Evolutionary conservation across 345 rosid species (phyloP).

Genomic region (Moricandia arvensis): DNA sequence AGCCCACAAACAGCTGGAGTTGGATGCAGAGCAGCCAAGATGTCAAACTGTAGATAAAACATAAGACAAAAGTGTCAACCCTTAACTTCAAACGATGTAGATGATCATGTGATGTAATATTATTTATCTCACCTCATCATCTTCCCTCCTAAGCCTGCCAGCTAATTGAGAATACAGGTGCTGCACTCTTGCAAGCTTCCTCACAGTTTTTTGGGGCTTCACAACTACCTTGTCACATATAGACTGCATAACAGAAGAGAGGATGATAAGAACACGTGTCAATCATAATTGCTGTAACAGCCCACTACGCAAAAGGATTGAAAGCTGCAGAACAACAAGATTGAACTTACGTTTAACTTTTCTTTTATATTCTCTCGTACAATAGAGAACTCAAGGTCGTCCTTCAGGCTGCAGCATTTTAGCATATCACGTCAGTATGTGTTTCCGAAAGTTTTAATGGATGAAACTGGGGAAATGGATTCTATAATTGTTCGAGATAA

Average conservation of each 20-base stretch:
- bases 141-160: constrained; percentile 68
- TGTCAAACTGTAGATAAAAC: constrained; percentile 51
- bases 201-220: constrained; percentile 65
- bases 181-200: constrained; percentile 86
- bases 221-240: constrained; percentile 62
- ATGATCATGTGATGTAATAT: neutral
- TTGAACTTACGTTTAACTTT: constrained; percentile 65
- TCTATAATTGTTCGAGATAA: neutral
- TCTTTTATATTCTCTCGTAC: constrained; percentile 81
- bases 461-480: neutral
- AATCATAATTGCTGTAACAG: neutral
- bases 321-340: constrained; percentile 1
- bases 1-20: constrained; percentile 97
- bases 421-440: constrained; percentile 16
- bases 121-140: constrained; percentile 64
- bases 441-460: neutral
- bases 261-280: neutral
- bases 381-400: constrained; percentile 83
- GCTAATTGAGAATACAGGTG: constrained; percentile 73
- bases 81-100: neutral
- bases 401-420: constrained; percentile 65
- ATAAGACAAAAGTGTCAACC: neutral
- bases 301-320: neutral
- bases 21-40: constrained; percentile 87
- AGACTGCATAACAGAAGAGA: constrained; percentile 44